Conservation (phyloP, 116 monocot species). For the Trichopus zeylanicus region DNA sequence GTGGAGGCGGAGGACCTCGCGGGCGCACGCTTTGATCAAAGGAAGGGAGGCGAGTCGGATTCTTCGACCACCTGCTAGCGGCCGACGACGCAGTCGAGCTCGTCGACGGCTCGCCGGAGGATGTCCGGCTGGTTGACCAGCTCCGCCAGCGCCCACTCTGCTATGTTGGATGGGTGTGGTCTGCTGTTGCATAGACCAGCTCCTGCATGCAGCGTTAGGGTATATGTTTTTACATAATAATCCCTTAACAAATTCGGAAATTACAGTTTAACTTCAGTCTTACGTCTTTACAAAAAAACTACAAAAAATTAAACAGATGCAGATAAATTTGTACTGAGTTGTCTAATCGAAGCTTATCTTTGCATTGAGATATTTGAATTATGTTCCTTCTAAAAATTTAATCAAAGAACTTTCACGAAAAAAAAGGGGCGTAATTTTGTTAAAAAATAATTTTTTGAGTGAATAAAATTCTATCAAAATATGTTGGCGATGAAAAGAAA, state of each 20-base stretch:
- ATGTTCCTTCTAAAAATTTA: too few relatives aligned
- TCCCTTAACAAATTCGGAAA: neutral
- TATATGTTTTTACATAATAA: neutral
- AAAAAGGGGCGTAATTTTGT: too few relatives aligned
- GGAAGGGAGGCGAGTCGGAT: neutral
- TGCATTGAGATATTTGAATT: too few relatives aligned
- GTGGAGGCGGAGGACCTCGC: neutral
- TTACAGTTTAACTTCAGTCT: too few relatives aligned
- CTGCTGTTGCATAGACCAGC: conserved; percentile 12
- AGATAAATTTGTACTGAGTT: too few relatives aligned
- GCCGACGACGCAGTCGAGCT: neutral
- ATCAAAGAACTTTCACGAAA: too few relatives aligned
- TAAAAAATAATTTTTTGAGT: too few relatives aligned
- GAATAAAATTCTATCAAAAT: too few relatives aligned
- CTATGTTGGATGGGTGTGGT: conserved; percentile 24
- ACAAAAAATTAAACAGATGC: too few relatives aligned
- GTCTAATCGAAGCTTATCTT: too few relatives aligned
- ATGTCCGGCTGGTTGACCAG: conserved; percentile 1
- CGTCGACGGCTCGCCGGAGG: neutral
- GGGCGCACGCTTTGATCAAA: neutral
- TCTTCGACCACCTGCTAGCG: neutral
- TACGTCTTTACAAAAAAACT: too few relatives aligned
- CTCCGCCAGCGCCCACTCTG: conserved; percentile 26
- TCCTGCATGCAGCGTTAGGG: conserved; percentile 8
- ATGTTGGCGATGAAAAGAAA: too few relatives aligned